These are phyloP conservation scores for Ustilago esculenta DNA, from an alignment of 1,284 basidiomycete species.

Conservation along the genomic window DNA sequence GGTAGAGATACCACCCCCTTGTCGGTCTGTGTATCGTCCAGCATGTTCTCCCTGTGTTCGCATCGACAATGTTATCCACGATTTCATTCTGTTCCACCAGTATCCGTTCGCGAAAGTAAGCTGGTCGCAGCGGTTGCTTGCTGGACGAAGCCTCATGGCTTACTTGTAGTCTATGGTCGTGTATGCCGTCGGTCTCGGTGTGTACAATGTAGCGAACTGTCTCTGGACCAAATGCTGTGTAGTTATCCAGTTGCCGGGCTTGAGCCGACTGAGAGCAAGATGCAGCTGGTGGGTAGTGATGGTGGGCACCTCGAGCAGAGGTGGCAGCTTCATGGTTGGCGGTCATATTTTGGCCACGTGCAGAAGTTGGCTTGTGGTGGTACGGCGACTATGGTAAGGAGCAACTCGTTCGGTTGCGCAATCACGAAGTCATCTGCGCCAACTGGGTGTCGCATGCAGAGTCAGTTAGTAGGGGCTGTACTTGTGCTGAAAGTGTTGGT, in stretches of 20 bases:
- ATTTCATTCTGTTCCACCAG: slow-evolving; percentile 54
- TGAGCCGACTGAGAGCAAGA: not conserved
- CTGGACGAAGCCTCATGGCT: slow-evolving; percentile 26
- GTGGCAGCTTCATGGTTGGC: not conserved
- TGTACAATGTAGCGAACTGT: slow-evolving; percentile 35
- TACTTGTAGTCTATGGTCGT: slow-evolving; percentile 42
- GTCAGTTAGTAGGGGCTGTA: no score
- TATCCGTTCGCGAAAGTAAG: slow-evolving; percentile 46
- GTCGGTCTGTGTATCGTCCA: slow-evolving; percentile 56
- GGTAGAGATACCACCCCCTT: slow-evolving; percentile 59
- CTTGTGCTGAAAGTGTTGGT: no score
- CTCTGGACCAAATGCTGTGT: not conserved
- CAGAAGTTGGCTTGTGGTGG: no score
- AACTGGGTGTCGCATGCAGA: no score
- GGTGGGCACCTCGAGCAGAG: not conserved
- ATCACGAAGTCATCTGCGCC: no score
- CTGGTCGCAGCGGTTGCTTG: slow-evolving; percentile 35
- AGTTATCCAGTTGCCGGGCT: not conserved
- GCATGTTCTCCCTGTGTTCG: slow-evolving; percentile 26
- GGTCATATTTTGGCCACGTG: slow-evolving; percentile 5
- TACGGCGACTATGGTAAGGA: no score
- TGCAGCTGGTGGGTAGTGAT: slow-evolving; percentile 7
- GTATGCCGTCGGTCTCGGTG: slow-evolving; percentile 27
- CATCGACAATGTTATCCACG: slow-evolving; percentile 53
- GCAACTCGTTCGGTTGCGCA: no score